A percentile compares a stretch with the other conserved stretches of the same genome.
phyloP scores from a whole-genome alignment of 139 green algal genomes.

The Spirogloea muscicola region DNA sequence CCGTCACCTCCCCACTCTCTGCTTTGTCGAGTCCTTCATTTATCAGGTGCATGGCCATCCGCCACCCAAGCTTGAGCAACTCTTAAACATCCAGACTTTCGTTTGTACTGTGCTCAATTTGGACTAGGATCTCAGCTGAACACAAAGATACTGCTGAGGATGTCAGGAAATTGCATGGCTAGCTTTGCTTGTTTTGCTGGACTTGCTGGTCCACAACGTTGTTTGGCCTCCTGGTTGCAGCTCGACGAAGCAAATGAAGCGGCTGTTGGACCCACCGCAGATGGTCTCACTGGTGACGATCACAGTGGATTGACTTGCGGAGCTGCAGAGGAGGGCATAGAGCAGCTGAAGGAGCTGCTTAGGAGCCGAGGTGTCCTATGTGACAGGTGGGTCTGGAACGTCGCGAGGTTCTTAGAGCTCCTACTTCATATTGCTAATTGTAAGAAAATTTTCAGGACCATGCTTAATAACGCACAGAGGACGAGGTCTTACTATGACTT shows the following conservation, averaged over 20 bases:
- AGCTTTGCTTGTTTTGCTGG: too few relatives aligned
- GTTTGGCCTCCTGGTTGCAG: constrained; percentile 13
- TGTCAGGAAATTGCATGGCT: too few relatives aligned
- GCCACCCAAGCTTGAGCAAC: too few relatives aligned
- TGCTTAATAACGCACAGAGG: neutral
- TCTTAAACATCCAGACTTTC: too few relatives aligned
- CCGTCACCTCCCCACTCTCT: constrained; percentile 15
- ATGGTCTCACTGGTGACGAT: neutral
- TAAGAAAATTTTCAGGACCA: neutral
- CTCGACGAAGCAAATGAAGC: constrained; percentile 40
- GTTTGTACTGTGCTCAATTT: too few relatives aligned
- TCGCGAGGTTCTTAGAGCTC: neutral
- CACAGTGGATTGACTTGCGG: neutral
- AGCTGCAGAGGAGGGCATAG: neutral
- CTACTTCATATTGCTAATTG: neutral
- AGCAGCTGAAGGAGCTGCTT: constrained; percentile 13
- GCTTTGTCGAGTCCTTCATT: constrained; percentile 34
- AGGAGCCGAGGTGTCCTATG: neutral
- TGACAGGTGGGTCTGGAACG: neutral
- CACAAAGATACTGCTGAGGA: too few relatives aligned
- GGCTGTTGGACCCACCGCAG: neutral
- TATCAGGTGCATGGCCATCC: too few relatives aligned
- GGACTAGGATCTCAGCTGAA: too few relatives aligned
- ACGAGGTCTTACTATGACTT: neutral
- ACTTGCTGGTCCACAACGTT: too few relatives aligned